Conservation (phyloP, 2,329 filamentous ascomycete species). For the Penicillium rolfsii region DNA sequence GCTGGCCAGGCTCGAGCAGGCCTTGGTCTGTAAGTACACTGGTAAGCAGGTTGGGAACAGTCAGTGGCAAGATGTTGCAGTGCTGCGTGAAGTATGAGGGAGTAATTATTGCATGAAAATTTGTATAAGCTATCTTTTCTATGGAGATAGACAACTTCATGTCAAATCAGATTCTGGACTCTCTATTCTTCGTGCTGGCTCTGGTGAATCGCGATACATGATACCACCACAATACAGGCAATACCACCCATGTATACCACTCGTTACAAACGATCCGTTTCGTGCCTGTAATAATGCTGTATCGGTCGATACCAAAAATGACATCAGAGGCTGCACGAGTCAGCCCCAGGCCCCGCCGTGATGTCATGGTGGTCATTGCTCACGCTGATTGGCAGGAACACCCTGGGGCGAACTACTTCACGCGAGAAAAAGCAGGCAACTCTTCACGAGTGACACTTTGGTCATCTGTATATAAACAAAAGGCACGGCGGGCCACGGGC, state of each 20-base stretch:
- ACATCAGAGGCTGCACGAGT: conserved; percentile 28
- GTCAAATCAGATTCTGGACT: neutral
- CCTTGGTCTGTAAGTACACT: neutral
- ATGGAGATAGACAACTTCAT: neutral
- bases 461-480: conserved; percentile 26
- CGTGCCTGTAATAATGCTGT: neutral
- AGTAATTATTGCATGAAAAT: neutral
- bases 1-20: neutral
- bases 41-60: neutral
- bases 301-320: conserved; percentile 8
- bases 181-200: neutral
- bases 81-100: neutral
- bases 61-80: neutral
- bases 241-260: neutral
- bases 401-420: conserved; percentile 18
- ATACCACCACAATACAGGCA: neutral
- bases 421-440: conserved; percentile 12
- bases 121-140: neutral
- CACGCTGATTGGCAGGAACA: conserved; percentile 19
- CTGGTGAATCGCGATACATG: neutral
- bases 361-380: conserved; percentile 19
- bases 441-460: conserved; percentile 8
- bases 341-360: conserved; percentile 10
- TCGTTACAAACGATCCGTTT: neutral
- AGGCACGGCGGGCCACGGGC: neutral